Evolutionary conservation across 306 rosid genomes (phyloP), one percentile per base, ranked within the genome.

Genomic region (Carpinus fangiana): DNA sequence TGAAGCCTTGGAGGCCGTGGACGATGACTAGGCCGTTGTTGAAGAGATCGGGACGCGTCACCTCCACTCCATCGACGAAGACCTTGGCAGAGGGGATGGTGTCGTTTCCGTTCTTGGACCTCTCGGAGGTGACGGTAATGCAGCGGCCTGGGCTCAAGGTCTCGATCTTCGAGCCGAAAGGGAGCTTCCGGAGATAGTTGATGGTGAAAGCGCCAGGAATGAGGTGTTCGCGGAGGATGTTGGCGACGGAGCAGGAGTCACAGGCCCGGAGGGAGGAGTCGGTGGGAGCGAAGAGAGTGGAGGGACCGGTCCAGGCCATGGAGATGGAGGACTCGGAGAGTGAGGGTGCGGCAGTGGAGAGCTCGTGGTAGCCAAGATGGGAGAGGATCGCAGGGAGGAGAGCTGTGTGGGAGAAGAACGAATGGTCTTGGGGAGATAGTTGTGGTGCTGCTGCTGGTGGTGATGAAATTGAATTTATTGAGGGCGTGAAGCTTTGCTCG

Each of bases 81-180:
- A 90, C 69, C 86, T 90, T 88, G 1, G 31, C 55, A 9, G 45
- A 41, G 45, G 45, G 28, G 28, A 74, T 43, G 28, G 72, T 36
- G 48, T 11, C 13, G 61, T 41, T 68, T 69, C 73, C 82, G 60
- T 11, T 70, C 72, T 73, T 79, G 61, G 82, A 34, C 34, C 70
- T 28, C 45, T 88, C 89, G 43, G 89, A 73, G 13, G 96, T 90
- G 60, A 90, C 68, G 31, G 92, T 90, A 68, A 90, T 72, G 85
- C 96, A 90, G 1, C 91, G 96, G 28, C 96, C 93, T 1, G 93
- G 89, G 71, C 90, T 90, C 84, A 90, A 48, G 7, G 91, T 87
- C 66, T 90, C 93, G 69, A 89, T 87, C 88, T 87, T 90, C 72
- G 91, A 82, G 20, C 96, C 96, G 20, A 89, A 88, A 45, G 96